Evolutionary conservation across 2,329 filamentous ascomycete genomes (phyloP), one percentile per base, ranked within the genome.

Genomic region (Phaeomoniella chlamydospora): DNA sequence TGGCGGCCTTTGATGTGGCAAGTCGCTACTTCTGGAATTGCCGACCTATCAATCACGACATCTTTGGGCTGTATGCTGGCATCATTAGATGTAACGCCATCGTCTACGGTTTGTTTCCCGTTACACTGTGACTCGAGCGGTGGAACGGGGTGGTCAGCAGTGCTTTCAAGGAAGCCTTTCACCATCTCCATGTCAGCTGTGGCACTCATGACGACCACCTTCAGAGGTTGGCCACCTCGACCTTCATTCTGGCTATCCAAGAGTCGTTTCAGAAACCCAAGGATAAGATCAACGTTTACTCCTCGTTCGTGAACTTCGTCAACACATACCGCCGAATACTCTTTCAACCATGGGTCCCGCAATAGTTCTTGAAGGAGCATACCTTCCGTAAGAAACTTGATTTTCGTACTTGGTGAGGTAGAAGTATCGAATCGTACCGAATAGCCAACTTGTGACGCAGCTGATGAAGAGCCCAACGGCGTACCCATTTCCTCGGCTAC

Each of bases 221-320:
- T 96, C 38, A 98, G 62, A 1, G 81, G 77, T 18, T 80, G 62
- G 4, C 80, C 81, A 5, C 78, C 76, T 3, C 80, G 73, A 4
- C 76, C 76, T 31, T 71, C 65, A 26, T 72, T 70, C 37, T 76
- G 66, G 2, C 70, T 65, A 1, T 11, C 30, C 12, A 90, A 61
- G 33, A 96, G 72, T 41, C 81, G 79, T 51, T 83, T 83, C 42
- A 98, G 54, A 44, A 98, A 96, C 0, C 90, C 90, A 16, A 92
- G 67, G 6, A 94, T 68, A 16, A 98, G 61, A 59, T 98, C 90
- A 5, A 94, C 88, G 53, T 96, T 92, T 15, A 96, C 74, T 45
- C 87, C 93, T 47, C 90, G 71, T 61, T 98, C 90, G 61, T 98
- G 90, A 10, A 98, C 90, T 56, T 98, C 90, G 57, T 98, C 90